Conservation (phyloP, 208 protist species). For the Porcisia hertigi region DNA sequence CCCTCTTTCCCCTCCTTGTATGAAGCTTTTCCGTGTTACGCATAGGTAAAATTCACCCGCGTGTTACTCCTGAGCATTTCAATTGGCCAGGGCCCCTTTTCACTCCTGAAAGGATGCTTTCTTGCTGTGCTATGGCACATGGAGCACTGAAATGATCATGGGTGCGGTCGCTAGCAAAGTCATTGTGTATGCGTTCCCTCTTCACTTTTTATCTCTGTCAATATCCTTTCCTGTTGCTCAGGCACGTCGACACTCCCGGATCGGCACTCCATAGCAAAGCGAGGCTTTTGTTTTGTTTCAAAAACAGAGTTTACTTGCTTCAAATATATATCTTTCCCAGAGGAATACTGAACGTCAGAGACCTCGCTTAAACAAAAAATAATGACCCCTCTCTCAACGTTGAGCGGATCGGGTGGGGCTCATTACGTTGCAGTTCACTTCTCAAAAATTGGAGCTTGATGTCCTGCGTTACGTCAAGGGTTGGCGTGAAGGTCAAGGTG, state of each 20-base stretch:
- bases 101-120: not conserved
- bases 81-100: not conserved
- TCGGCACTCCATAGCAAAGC: not conserved
- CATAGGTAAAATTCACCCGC: not conserved
- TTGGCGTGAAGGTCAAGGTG: slow-evolving; percentile 32
- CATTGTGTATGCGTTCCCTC: not conserved
- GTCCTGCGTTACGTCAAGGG: slow-evolving; percentile 38
- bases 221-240: not conserved
- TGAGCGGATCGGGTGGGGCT: slow-evolving; percentile 50
- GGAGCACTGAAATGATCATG: not conserved
- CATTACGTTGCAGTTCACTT: slow-evolving; percentile 45
- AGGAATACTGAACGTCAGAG: no score
- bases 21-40: not conserved
- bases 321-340: no score
- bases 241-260: not conserved
- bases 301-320: not conserved
- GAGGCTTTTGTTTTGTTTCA: not conserved
- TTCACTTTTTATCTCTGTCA: slow-evolving; percentile 7
- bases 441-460: slow-evolving; percentile 52
- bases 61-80: not conserved
- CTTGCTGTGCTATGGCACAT: not conserved
- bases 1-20: not conserved
- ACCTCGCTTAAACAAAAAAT: no score
- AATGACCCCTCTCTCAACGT: not conserved
- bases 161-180: no score